These are phyloP conservation scores for Neonectria coccinea DNA, from an alignment of 2,329 filamentous ascomycete genomes.

Conservation along the genomic window DNA sequence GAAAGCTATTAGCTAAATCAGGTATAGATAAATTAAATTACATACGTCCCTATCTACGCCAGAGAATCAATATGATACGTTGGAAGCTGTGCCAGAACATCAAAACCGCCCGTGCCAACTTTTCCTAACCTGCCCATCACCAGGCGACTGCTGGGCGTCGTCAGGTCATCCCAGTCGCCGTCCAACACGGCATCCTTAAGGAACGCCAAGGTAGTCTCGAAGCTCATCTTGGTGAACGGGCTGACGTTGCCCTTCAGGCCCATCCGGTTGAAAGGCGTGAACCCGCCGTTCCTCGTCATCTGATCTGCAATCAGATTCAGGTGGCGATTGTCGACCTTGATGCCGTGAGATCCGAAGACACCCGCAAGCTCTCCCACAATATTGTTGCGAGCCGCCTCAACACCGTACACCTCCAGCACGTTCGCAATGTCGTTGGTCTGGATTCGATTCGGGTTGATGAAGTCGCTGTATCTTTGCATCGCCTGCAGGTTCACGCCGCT, in stretches of 20 bases:
- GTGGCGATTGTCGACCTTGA: slow-evolving; percentile 91
- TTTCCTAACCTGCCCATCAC: slow-evolving; percentile 86
- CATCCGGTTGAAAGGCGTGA: slow-evolving; percentile 92
- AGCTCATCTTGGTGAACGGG: slow-evolving; percentile 99
- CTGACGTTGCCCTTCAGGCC: slow-evolving; percentile 86
- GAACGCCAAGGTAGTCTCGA: slow-evolving; percentile 96
- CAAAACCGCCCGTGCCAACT: slow-evolving; percentile 91
- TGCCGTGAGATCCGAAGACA: slow-evolving; percentile 92
- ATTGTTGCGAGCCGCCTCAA: slow-evolving; percentile 88
- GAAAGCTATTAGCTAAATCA: no score
- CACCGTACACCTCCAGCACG: slow-evolving; percentile 87
- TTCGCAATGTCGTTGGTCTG: slow-evolving; percentile 93
- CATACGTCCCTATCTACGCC: slow-evolving; percentile 41
- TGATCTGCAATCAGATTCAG: slow-evolving; percentile 95
- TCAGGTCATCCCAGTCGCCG: slow-evolving; percentile 89
- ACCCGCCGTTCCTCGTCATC: slow-evolving; percentile 95
- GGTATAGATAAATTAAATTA: no score
- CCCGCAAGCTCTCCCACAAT: slow-evolving; percentile 88
- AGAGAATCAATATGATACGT: slow-evolving; percentile 58
- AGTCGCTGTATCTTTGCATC: slow-evolving; percentile 88
- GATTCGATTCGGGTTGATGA: slow-evolving; percentile 86
- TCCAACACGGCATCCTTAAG: slow-evolving; percentile 92
- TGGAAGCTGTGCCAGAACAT: slow-evolving; percentile 77
- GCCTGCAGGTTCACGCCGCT: slow-evolving; percentile 88
- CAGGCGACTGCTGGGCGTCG: slow-evolving; percentile 86